Evolutionary conservation across 192 early-diverging fungal genomes (phyloP).

Genomic region (Rhizophagus clarus): DNA sequence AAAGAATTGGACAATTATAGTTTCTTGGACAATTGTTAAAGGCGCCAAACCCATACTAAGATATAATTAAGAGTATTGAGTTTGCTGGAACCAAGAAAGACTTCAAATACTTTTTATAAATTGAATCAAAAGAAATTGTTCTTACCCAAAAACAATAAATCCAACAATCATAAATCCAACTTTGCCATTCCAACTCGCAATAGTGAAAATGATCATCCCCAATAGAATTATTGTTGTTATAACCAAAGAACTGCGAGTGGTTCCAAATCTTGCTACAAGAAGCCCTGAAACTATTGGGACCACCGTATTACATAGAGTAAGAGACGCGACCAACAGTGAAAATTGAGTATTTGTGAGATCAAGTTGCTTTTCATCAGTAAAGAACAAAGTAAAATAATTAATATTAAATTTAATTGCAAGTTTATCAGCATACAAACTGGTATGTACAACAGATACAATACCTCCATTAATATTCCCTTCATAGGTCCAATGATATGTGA

Average conservation of each 20-base stretch:
- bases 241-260: slow-evolving; percentile 47
- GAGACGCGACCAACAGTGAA: slow-evolving; percentile 44
- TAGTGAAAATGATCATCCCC: slow-evolving; percentile 40
- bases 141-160: slow-evolving; percentile 48
- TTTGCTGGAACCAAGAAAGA: neutral
- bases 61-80: slow-evolving; percentile 23
- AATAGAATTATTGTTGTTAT: slow-evolving; percentile 43
- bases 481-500: slow-evolving; percentile 73
- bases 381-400: slow-evolving; percentile 55
- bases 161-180: slow-evolving; percentile 46
- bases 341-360: slow-evolving; percentile 49
- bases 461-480: slow-evolving; percentile 77
- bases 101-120: neutral
- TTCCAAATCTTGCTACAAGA: slow-evolving; percentile 46
- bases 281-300: slow-evolving; percentile 48
- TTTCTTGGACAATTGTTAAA: slow-evolving; percentile 81
- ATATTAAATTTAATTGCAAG: slow-evolving; percentile 51
- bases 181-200: slow-evolving; percentile 43
- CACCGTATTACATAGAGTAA: slow-evolving; percentile 47
- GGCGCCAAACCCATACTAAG: slow-evolving; percentile 70
- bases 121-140: neutral
- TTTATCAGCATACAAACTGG: slow-evolving; percentile 53
- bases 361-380: slow-evolving; percentile 52
- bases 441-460: slow-evolving; percentile 64
- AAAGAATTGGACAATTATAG: slow-evolving; percentile 78